Conservation (phyloP, 1,284 basidiomycete species). For the Cryptococcus hybrid region DNA sequence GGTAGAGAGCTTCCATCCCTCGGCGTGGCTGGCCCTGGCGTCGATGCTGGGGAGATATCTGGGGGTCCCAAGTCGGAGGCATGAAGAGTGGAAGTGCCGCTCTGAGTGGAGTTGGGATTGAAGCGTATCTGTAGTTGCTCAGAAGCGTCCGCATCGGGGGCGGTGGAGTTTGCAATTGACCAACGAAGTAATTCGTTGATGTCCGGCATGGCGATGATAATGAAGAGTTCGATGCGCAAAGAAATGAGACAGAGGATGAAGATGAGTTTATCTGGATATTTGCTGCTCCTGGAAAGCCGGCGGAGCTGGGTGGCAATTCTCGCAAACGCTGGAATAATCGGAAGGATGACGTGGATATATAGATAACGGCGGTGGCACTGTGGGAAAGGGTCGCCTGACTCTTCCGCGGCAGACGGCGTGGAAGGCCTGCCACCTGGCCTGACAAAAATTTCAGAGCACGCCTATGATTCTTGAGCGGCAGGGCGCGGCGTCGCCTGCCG, state of each 20-base stretch:
- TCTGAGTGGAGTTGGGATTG: conserved; percentile 25
- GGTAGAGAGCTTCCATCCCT: conserved; percentile 4
- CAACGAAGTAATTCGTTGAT: conserved; percentile 33
- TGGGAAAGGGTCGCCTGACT: too few species aligned
- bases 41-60: conserved; percentile 24
- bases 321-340: not conserved
- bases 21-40: conserved; percentile 29
- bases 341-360: not conserved
- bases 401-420: too few species aligned
- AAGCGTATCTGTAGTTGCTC: conserved; percentile 30
- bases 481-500: too few species aligned
- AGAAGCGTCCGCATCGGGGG: not conserved
- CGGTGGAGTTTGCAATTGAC: conserved; percentile 41
- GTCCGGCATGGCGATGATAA: conserved; percentile 31
- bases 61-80: conserved; percentile 30
- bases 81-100: conserved; percentile 34
- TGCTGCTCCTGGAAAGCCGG: not conserved
- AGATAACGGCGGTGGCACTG: too few species aligned
- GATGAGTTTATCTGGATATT: not conserved
- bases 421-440: too few species aligned
- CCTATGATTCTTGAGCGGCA: too few species aligned
- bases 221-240: not conserved
- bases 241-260: not conserved
- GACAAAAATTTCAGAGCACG: too few species aligned
- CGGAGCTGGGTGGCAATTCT: not conserved